A percentile compares a stretch with the other conserved stretches of the same genome.
phyloP scores from a whole-genome alignment of 352 stramenopile species.

The Globisporangium alternatum region DNA sequence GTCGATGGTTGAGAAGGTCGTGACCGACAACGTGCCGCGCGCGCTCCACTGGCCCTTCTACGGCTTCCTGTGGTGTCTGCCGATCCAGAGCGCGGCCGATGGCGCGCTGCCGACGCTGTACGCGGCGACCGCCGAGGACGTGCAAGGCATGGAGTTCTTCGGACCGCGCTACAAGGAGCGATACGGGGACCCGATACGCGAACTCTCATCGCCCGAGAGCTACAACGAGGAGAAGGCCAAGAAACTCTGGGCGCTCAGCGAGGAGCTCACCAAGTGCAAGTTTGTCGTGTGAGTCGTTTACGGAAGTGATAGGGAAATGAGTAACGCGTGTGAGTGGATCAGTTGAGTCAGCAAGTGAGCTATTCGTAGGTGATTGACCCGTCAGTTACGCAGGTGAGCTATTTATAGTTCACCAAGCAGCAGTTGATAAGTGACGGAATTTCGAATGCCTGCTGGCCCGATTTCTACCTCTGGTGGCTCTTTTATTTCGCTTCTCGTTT shows the following conservation, averaged over 20 bases:
- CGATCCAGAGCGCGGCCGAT: conserved; percentile 4
- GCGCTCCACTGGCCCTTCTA: conserved; percentile 8
- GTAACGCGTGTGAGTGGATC: neutral
- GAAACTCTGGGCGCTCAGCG: conserved; percentile 19
- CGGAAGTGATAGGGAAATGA: neutral
- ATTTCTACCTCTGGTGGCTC: neutral
- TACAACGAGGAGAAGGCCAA: conserved; percentile 13
- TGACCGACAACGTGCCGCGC: conserved; percentile 21
- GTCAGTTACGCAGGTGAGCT: neutral
- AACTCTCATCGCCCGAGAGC: conserved; percentile 14
- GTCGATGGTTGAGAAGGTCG: conserved; percentile 35
- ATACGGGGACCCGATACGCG: conserved; percentile 17
- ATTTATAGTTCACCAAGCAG: neutral
- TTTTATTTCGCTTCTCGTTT: conserved; percentile 1
- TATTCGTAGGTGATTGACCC: no score
- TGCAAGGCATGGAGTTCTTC: conserved; percentile 17
- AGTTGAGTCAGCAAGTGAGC: neutral
- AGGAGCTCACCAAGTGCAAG: conserved; percentile 12
- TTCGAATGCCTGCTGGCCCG: neutral
- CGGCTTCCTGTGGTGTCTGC: neutral
- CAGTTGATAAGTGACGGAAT: neutral
- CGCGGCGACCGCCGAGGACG: conserved; percentile 8
- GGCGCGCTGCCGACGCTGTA: conserved; percentile 11
- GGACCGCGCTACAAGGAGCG: neutral
- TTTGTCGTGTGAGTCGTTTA: neutral